These are phyloP conservation scores for Rutstroemia sydowiana DNA, from an alignment of 2,329 filamentous ascomycete species.

Conservation along the genomic window DNA sequence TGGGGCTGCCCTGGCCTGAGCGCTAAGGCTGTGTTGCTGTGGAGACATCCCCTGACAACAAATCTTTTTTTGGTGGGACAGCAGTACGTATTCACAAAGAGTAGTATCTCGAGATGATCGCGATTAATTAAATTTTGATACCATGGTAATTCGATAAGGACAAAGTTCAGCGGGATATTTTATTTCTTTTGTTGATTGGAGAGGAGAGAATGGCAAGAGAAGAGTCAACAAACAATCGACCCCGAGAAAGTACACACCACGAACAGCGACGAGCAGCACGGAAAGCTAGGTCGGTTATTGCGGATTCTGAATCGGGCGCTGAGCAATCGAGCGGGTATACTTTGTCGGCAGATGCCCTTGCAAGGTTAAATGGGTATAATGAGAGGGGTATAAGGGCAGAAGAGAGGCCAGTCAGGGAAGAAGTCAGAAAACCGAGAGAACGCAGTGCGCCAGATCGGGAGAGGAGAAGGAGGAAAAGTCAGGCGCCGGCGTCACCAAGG, in stretches of 20 bases:
- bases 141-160: background rate
- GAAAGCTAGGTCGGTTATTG: slow-evolving; percentile 14
- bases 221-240: background rate
- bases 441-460: slow-evolving; percentile 9
- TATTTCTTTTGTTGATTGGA: background rate
- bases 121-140: background rate
- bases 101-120: background rate
- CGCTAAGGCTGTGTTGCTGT: no score
- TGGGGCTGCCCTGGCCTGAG: no score
- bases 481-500: background rate
- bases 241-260: slow-evolving; percentile 4
- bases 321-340: slow-evolving; percentile 24
- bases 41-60: no score
- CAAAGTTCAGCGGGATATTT: background rate
- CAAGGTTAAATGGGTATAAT: slow-evolving; percentile 27
- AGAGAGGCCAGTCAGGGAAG: slow-evolving; percentile 49
- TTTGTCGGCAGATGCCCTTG: slow-evolving; percentile 28
- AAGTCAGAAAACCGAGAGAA: slow-evolving; percentile 58
- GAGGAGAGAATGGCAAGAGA: slow-evolving; percentile 9
- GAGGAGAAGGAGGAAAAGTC: background rate
- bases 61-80: no score
- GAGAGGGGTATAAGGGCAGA: slow-evolving; percentile 15
- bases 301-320: slow-evolving; percentile 16
- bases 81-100: background rate
- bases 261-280: slow-evolving; percentile 11